Conservation (phyloP, 169 alveolate species). For the Eimeria praecox region DNA sequence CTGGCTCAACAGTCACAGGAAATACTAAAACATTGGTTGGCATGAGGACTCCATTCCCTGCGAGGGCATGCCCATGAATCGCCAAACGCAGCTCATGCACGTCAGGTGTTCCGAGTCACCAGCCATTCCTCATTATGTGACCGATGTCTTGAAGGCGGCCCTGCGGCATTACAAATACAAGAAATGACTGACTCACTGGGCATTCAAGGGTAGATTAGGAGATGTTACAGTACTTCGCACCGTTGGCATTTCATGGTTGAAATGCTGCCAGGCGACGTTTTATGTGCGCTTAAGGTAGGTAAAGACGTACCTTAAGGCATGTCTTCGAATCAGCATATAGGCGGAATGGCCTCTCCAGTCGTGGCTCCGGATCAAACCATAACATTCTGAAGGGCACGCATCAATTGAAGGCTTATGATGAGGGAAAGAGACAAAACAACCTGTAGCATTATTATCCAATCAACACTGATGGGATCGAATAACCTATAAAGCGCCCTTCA, state of each 20-base stretch:
- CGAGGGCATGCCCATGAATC: neutral
- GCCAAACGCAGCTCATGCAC: neutral
- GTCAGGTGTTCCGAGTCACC: conserved; percentile 45
- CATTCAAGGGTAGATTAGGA: neutral
- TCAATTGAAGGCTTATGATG: neutral
- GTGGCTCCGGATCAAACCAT: conserved; percentile 85
- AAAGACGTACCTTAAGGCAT: conserved; percentile 75
- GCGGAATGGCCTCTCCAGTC: conserved; percentile 81
- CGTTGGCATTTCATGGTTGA: neutral
- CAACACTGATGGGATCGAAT: neutral
- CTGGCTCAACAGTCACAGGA: neutral
- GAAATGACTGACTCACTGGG: neutral
- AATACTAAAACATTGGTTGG: neutral
- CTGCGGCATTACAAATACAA: conserved; percentile 36
- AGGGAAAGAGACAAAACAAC: too few relatives aligned
- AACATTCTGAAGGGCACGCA: conserved; percentile 75
- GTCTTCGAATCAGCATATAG: conserved; percentile 82
- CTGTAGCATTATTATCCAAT: neutral
- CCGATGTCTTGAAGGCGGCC: conserved; percentile 75
- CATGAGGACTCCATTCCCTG: neutral
- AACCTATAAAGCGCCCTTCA: neutral
- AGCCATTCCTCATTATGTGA: conserved; percentile 79
- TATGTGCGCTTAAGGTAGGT: neutral
- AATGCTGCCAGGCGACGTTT: neutral
- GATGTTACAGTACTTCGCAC: neutral